These are phyloP conservation scores for Filobasidium uniguttulatum DNA, from an alignment of 1,284 basidiomycete genomes.

Conservation along the genomic window DNA sequence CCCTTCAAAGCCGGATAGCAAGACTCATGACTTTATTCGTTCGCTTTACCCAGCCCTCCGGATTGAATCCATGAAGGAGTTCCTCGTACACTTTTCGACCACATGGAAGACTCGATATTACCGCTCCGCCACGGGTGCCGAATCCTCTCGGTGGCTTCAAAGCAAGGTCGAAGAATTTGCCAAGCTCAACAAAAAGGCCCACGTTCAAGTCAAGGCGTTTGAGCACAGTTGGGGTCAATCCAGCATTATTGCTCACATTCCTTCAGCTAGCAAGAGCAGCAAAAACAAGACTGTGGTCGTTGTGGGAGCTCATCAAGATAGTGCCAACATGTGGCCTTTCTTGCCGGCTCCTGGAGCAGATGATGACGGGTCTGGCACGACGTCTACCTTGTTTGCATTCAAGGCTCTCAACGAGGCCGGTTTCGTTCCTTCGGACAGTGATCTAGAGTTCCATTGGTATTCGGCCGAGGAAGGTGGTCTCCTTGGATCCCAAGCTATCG, in stretches of 20 bases:
- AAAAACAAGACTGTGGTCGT: constrained; percentile 41
- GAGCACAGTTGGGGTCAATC: constrained; percentile 84
- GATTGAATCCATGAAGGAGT: constrained; percentile 40
- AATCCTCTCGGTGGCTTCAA: constrained; percentile 68
- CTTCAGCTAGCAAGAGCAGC: constrained; percentile 20
- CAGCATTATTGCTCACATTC: constrained; percentile 56
- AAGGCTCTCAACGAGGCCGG: constrained; percentile 63
- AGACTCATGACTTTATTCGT: constrained; percentile 8
- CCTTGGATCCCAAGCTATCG: constrained; percentile 84
- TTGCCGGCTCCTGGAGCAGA: constrained; percentile 70
- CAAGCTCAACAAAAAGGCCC: constrained; percentile 57
- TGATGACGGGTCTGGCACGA: constrained; percentile 84
- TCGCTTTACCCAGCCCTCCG: constrained; percentile 13
- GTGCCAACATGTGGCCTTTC: constrained; percentile 77
- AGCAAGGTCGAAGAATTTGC: constrained; percentile 54
- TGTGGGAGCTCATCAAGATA: constrained; percentile 79
- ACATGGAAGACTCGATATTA: constrained; percentile 39
- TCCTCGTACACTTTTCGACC: constrained; percentile 56
- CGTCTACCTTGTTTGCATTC: constrained; percentile 82
- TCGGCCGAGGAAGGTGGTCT: constrained; percentile 91
- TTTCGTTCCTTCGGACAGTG: constrained; percentile 54
- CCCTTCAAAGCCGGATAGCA: constrained; percentile 10
- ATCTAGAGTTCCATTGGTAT: constrained; percentile 94
- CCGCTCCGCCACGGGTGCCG: constrained; percentile 51
- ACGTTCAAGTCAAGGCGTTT: constrained; percentile 65